A percentile compares a stretch with the other conserved stretches of the same genome.
Evolutionary conservation across 2,329 filamentous ascomycete genomes (phyloP).

Genomic region (Elsinoe batatas): DNA sequence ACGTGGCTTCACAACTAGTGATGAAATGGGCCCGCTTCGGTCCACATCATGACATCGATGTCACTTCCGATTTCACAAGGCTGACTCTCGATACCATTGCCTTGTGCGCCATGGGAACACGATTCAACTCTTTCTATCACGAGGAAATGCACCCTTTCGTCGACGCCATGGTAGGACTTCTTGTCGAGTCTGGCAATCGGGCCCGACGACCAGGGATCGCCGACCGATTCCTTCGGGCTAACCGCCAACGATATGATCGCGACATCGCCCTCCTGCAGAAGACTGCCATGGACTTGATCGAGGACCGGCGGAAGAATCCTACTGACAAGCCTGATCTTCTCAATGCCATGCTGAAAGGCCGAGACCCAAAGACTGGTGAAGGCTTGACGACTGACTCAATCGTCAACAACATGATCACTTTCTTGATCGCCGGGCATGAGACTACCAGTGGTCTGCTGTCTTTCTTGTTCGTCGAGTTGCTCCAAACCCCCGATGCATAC

Average conservation of each 20-base stretch:
- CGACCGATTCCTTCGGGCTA: constrained; percentile 33
- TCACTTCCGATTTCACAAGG: constrained; percentile 60
- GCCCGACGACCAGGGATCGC: constrained; percentile 38
- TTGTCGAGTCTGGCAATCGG: constrained; percentile 47
- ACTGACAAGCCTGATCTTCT: constrained; percentile 54
- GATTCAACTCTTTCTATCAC: constrained; percentile 67
- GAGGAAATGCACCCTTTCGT: constrained; percentile 62
- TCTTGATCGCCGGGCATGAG: constrained; percentile 61
- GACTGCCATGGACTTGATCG: constrained; percentile 51
- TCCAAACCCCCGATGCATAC: constrained; percentile 53
- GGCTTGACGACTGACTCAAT: constrained; percentile 54
- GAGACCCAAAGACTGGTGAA: constrained; percentile 57
- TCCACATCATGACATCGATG: constrained; percentile 45
- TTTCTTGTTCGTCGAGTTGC: constrained; percentile 55
- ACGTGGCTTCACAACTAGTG: constrained; percentile 27
- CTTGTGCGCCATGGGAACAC: constrained; percentile 59
- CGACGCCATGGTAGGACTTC: constrained; percentile 54
- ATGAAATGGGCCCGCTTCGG: constrained; percentile 33
- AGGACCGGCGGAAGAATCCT: constrained; percentile 46
- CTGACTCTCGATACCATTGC: constrained; percentile 63
- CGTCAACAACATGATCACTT: constrained; percentile 58
- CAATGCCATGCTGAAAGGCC: constrained; percentile 58
- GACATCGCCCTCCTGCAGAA: constrained; percentile 48
- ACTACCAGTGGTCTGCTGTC: constrained; percentile 59
- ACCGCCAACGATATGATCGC: constrained; percentile 39